Evolutionary conservation across 352 stramenopile genomes (phyloP).

Genomic region (Phytophthora multivora): DNA sequence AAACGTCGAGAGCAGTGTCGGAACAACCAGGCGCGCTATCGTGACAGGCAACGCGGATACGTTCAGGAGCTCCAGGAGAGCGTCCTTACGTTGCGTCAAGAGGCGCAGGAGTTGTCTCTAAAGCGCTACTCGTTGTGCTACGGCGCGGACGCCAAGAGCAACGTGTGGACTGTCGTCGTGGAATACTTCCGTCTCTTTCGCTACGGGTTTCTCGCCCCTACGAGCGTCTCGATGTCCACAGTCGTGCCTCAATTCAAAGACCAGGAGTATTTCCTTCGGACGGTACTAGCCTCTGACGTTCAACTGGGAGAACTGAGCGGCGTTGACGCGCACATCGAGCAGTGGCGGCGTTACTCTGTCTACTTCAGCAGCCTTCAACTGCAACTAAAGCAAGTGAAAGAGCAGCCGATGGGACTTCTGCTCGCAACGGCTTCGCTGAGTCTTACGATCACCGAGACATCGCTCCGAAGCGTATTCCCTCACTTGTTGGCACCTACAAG

Average conservation of each 20-base stretch:
- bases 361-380: slow-evolving; percentile 28
- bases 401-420: slow-evolving; percentile 6
- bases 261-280: slow-evolving; percentile 26
- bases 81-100: slow-evolving; percentile 15
- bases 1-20: slow-evolving; percentile 42
- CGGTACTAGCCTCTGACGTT: slow-evolving; percentile 20
- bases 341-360: slow-evolving; percentile 33
- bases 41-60: slow-evolving; percentile 29
- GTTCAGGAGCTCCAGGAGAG: slow-evolving; percentile 11
- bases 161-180: slow-evolving; percentile 10
- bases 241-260: slow-evolving; percentile 4
- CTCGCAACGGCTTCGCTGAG: slow-evolving; percentile 2
- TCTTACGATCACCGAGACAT: slow-evolving; percentile 14
- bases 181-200: slow-evolving; percentile 33
- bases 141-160: slow-evolving; percentile 7
- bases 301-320: slow-evolving; percentile 17
- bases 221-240: background rate
- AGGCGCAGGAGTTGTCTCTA: slow-evolving; percentile 15
- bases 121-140: slow-evolving; percentile 3
- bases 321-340: slow-evolving; percentile 17
- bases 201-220: background rate
- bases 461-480: slow-evolving; percentile 15
- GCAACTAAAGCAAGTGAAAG: slow-evolving; percentile 29
- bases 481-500: slow-evolving; percentile 2
- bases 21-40: slow-evolving; percentile 47